Evolutionary conservation across 768 basidiomycete genomes (phyloP), one percentile per base, ranked within the genome.

Genomic region (Lactarius hengduanensis): DNA sequence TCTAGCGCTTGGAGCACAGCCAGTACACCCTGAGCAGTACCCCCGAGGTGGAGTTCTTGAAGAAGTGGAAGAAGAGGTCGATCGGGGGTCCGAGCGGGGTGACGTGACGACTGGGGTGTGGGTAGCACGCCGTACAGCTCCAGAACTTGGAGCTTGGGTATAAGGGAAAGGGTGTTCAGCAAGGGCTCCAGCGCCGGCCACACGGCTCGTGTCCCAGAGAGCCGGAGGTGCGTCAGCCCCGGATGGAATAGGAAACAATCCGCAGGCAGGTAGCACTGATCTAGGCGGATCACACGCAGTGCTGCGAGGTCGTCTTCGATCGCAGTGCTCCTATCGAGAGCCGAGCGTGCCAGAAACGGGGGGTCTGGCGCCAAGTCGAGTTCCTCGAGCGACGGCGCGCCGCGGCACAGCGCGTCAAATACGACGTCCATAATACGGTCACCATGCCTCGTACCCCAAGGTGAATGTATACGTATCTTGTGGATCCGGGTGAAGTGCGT

Each of bases 371-470:
- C 57, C 57, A 67, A 40, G 34, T 67, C 62, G 15, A 67, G 41
- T 58, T 67, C 66, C 62, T 67, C 62, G 34, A 67, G 62, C 2
- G 11, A 16, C 10, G 32, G 26, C n/a, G 62, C 62, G 62, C 66
- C 66, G 28, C 26, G 10, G 30, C 26, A 38, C 28, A 63, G 34
- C 0, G 57, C 15, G 28, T 53, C 34, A 59, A 63, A 67, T 55
- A 67, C 22, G 62, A 67, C 32, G n/a, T 15, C 36, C 34, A 67
- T 30, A 28, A 67, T 45, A 26, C 43, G 62, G 38, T 67, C 66
- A 1, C 62, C 66, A 20, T 67, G 43, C 54, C 34, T 63, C 26
- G 66, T 67, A 43, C 66, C 66, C 66, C 66, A 67, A 56, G 66
- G 66, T 4, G 62, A 54, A 22, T 32, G 66, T 0, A 67, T 56